phyloP scores from a whole-genome alignment of 2,329 filamentous ascomycete genomes.

The Neonectria ditissima region DNA sequence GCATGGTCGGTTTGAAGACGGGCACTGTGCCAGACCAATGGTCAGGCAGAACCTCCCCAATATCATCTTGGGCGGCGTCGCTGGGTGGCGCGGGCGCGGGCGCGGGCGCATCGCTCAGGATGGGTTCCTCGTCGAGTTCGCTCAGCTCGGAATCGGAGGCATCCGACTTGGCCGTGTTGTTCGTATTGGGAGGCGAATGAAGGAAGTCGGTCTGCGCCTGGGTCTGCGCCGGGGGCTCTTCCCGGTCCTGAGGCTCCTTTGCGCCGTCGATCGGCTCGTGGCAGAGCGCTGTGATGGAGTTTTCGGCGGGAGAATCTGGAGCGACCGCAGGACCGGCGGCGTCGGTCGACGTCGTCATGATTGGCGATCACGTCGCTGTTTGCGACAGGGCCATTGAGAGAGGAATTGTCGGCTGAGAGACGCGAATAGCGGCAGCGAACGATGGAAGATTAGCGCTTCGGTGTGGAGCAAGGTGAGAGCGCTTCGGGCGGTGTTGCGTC shows the following conservation, averaged over 20 bases:
- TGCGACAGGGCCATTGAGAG: constrained; percentile 52
- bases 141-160: constrained; percentile 74
- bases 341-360: constrained; percentile 65
- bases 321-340: constrained; percentile 65
- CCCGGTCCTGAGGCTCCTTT: constrained; percentile 51
- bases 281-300: constrained; percentile 42
- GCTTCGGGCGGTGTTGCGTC: constrained; percentile 24
- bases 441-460: constrained; percentile 20
- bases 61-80: constrained; percentile 63
- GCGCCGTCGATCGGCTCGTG: constrained; percentile 50
- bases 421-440: constrained; percentile 32
- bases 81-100: constrained; percentile 40
- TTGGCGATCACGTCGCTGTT: constrained; percentile 53
- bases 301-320: constrained; percentile 48
- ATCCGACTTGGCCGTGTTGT: constrained; percentile 69
- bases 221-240: constrained; percentile 8
- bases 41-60: constrained; percentile 84
- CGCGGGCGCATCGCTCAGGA: constrained; percentile 50
- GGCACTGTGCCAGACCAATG: constrained; percentile 93
- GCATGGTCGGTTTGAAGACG: constrained; percentile 95
- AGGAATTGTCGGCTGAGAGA: constrained; percentile 29
- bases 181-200: constrained; percentile 74
- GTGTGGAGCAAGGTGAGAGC: background rate
- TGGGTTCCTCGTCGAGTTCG: constrained; percentile 70
- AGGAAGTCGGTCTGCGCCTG: constrained; percentile 58